Conservation (phyloP, 2,329 filamentous ascomycete species). For the Colletotrichum sp. region DNA sequence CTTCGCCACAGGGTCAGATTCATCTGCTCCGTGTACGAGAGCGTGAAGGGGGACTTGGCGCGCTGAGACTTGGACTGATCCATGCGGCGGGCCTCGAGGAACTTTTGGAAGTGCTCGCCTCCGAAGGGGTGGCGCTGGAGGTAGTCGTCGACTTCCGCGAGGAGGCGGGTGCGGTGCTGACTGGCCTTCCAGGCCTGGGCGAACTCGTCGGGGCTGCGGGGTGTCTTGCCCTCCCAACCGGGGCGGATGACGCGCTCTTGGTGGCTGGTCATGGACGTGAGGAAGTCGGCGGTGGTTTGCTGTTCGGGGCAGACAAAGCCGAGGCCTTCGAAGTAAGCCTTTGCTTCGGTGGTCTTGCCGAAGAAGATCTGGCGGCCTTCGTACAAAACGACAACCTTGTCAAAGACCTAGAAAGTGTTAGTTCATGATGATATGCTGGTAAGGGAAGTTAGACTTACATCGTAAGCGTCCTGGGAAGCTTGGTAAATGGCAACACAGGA, state of each 20-base stretch:
- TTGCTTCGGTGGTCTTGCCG: slow-evolving; percentile 64
- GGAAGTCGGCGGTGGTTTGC: slow-evolving; percentile 75
- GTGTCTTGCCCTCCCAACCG: slow-evolving; percentile 30
- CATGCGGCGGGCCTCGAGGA: slow-evolving; percentile 1
- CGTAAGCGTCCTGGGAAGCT: slow-evolving; percentile 63
- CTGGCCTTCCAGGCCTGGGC: slow-evolving; percentile 29
- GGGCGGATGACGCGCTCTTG: slow-evolving; percentile 28
- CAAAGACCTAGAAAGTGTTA: slow-evolving; percentile 49
- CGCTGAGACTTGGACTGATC: slow-evolving; percentile 38
- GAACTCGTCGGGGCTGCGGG: slow-evolving; percentile 36
- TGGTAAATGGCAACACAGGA: slow-evolving; percentile 57
- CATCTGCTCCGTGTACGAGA: slow-evolving; percentile 52
- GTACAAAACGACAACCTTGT: slow-evolving; percentile 71
- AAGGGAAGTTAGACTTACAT: slow-evolving; percentile 29
- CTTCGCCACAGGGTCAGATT: slow-evolving; percentile 45
- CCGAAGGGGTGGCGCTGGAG: background rate
- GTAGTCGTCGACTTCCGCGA: slow-evolving; percentile 33
- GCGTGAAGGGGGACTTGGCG: slow-evolving; percentile 51
- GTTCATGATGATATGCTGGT: accelerated
- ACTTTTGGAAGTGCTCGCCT: slow-evolving; percentile 8
- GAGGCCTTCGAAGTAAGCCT: slow-evolving; percentile 67
- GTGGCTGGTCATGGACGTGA: slow-evolving; percentile 61
- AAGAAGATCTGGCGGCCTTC: slow-evolving; percentile 73
- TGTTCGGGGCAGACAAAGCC: slow-evolving; percentile 63
- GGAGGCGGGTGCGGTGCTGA: slow-evolving; percentile 28